These are phyloP conservation scores for Lithohypha guttulata DNA, from an alignment of 2,329 filamentous ascomycete genomes.

Conservation along the genomic window DNA sequence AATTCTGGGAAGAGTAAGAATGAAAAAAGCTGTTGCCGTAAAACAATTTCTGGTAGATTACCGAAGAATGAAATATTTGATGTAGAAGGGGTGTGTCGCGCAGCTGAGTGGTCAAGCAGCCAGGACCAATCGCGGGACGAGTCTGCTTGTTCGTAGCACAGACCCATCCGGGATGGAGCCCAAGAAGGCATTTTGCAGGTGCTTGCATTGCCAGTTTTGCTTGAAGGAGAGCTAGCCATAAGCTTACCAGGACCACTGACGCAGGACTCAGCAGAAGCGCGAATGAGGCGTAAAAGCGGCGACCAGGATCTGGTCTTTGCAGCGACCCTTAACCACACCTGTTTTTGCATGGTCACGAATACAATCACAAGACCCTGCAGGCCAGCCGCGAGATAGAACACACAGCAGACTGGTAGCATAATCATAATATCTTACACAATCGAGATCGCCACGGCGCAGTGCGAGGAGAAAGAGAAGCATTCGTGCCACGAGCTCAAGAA, in stretches of 20 bases:
- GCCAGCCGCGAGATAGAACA: neutral
- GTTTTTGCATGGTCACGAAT: neutral
- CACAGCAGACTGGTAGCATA: neutral
- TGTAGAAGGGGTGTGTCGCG: too few species aligned
- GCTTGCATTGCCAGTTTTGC: neutral
- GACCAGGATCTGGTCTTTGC: neutral
- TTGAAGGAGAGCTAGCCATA: neutral
- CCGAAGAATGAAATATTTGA: too few species aligned
- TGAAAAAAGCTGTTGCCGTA: too few species aligned
- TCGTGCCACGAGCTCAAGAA: neutral
- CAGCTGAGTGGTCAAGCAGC: too few species aligned
- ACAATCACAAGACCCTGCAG: conserved; percentile 1
- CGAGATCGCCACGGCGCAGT: neutral
- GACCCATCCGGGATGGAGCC: too few species aligned
- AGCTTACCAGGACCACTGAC: neutral
- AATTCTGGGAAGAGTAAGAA: too few species aligned
- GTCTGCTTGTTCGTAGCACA: too few species aligned
- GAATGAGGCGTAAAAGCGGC: neutral
- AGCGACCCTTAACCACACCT: neutral
- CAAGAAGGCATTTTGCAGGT: too few species aligned
- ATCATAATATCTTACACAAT: neutral
- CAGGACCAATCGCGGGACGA: too few species aligned
- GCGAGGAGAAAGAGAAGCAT: neutral
- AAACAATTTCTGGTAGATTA: too few species aligned
- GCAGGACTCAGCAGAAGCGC: neutral